Percentiles rank a stretch among this genome's conserved stretches.
These are phyloP conservation scores for Handroanthus guayacan DNA, from an alignment of 257 asterid species.

Conservation along the genomic window DNA sequence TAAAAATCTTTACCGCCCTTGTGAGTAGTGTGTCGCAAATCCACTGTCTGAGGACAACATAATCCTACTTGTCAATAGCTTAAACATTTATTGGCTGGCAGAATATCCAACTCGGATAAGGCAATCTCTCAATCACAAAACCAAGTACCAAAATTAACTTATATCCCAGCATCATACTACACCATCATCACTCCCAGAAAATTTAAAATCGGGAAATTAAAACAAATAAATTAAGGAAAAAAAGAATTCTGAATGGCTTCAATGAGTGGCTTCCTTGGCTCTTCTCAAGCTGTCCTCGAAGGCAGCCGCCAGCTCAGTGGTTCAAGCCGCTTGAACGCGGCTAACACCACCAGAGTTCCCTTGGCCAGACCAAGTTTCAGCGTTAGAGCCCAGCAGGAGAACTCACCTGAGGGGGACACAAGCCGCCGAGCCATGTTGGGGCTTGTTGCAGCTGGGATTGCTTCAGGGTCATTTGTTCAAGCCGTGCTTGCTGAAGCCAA, in stretches of 20 bases:
- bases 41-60: not conserved
- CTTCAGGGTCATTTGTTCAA: constrained; percentile 61
- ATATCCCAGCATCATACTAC: not conserved
- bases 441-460: constrained; percentile 66
- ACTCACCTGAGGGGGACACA: constrained; percentile 52
- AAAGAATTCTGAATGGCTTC: constrained; percentile 48
- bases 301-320: constrained; percentile 65
- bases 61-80: constrained; percentile 28
- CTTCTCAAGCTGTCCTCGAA: constrained; percentile 70
- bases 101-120: constrained; percentile 41
- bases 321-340: constrained; percentile 48
- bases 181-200: not conserved
- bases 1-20: too few species aligned
- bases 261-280: constrained; percentile 59
- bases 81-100: constrained; percentile 23
- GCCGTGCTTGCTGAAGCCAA: constrained; percentile 65
- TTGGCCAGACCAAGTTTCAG: constrained; percentile 46
- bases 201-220: not conserved
- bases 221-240: too few species aligned
- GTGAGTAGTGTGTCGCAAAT: not conserved
- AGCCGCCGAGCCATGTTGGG: constrained; percentile 72
- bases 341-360: constrained; percentile 43
- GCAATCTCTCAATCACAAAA: constrained; percentile 35
- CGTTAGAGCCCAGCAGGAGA: constrained; percentile 60
- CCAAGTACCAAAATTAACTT: not conserved